Base-by-base conservation (phyloP, 73 alveolate genomes). In the Paramecium primaurelia region DNA sequence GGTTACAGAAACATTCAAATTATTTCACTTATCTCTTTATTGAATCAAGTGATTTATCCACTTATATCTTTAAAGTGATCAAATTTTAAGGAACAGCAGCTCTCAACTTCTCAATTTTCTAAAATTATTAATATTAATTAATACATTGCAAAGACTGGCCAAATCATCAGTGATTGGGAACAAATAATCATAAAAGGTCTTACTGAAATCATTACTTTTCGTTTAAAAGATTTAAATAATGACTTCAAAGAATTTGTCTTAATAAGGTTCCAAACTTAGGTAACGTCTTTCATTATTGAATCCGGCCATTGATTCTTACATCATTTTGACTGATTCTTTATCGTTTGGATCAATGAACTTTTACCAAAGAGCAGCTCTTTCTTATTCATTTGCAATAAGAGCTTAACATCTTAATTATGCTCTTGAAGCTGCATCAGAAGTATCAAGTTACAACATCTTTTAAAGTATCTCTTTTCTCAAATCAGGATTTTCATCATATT, bases 151-250 rank as follows among this genome's bases (percentile, higher is more conserved):
- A 16, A 89, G 40, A 16, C 59, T 71, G 6, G 90, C 83, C 38
- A 71, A 89, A 51, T 89, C 94, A 71, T 89, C 94, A 68, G 94
- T 89, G 34, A 42, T 34, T 18, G 94, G 94, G 77, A 89, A 73
- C 32, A 89, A 44, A 20, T 71, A 71, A 38, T 89, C 59, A 51
- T 40, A 89, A 80, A 89, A 89, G 8, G 75, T 83, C 18, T 89
- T 89, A 4, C 92, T 73, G 40, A 71, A 71, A 71, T 89, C 94
- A 20, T 54, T 89, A 36, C 88, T 51, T n/a, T 64, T 69, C 2
- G 58, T 71, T 59, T 89, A 59, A 38, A 71, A 89, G 7, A 89
- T 47, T n/a, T 69, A 11, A 5, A 42, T 34, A n/a, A 89, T 71
- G 58, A 71, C 88, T 20, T 69, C 77, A 20, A 89, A 89, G 94